A percentile compares a stretch with the other conserved stretches of the same genome.
These are phyloP conservation scores for Candida adriatica DNA, from an alignment of 805 yeast species.

Conservation along the genomic window DNA sequence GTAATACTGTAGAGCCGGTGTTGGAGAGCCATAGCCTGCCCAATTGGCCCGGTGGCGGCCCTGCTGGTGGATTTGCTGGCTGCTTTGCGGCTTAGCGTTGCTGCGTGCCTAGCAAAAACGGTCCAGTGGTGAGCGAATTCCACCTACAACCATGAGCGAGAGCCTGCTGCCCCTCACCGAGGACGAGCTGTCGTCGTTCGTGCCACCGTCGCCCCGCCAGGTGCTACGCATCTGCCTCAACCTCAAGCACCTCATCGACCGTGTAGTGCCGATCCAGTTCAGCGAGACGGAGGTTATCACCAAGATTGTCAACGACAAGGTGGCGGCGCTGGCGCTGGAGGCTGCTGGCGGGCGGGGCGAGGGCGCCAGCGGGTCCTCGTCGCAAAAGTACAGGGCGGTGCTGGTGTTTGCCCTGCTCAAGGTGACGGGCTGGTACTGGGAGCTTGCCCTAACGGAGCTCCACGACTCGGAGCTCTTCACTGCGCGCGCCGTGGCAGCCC, in stretches of 20 bases:
- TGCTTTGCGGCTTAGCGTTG: too few species aligned
- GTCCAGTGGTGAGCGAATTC: not conserved
- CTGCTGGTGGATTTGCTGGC: too few species aligned
- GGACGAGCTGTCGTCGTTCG: slow-evolving; percentile 15
- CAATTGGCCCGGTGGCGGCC: too few species aligned
- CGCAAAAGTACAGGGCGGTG: slow-evolving; percentile 59
- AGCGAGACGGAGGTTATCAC: slow-evolving; percentile 46
- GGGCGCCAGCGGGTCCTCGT: slow-evolving; percentile 45
- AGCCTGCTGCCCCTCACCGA: slow-evolving; percentile 16
- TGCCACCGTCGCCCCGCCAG: slow-evolving; percentile 57
- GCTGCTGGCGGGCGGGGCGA: slow-evolving; percentile 81
- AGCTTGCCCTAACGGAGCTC: slow-evolving; percentile 50
- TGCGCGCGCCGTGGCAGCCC: slow-evolving; percentile 63
- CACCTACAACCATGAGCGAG: slow-evolving; percentile 8
- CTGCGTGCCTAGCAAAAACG: not conserved
- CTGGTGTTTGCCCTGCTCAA: slow-evolving; percentile 64
- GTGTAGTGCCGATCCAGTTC: slow-evolving; percentile 60
- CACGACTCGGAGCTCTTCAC: slow-evolving; percentile 59
- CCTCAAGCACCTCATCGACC: slow-evolving; percentile 66
- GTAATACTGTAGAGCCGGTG: too few species aligned
- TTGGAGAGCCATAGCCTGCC: too few species aligned
- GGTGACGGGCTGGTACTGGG: slow-evolving; percentile 75
- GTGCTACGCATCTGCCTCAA: slow-evolving; percentile 63
- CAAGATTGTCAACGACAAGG: slow-evolving; percentile 49
- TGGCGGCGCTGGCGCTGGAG: slow-evolving; percentile 50